phyloP scores from a whole-genome alignment of 768 basidiomycete species.

The Chlorophyllum brunneum region DNA sequence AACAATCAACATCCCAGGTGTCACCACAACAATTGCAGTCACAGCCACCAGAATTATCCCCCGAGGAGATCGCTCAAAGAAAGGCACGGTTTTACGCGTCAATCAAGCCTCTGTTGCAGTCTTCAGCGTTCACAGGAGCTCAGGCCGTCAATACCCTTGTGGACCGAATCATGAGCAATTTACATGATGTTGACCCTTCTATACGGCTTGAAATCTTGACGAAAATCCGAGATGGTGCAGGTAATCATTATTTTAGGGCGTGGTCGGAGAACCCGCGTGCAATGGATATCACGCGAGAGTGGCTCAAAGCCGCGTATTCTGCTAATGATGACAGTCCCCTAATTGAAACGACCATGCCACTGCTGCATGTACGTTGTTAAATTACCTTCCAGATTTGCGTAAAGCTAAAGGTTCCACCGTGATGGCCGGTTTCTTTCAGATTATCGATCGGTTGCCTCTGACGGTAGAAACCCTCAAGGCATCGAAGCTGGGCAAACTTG shows the following conservation, averaged over 20 bases:
- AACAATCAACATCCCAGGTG: slow-evolving; percentile 14
- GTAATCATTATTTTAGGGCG: slow-evolving; percentile 82
- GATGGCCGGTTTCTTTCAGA: slow-evolving; percentile 36
- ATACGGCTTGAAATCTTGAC: slow-evolving; percentile 73
- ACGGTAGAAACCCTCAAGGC: slow-evolving; percentile 62
- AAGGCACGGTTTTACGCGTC: slow-evolving; percentile 49
- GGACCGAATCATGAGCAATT: slow-evolving; percentile 51
- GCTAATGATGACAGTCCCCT: slow-evolving; percentile 54
- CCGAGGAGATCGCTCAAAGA: slow-evolving; percentile 45
- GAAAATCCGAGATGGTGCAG: slow-evolving; percentile 78
- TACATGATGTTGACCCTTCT: slow-evolving; percentile 58
- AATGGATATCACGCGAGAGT: slow-evolving; percentile 76
- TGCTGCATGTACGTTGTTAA: slow-evolving; percentile 69
- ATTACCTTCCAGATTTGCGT: background rate
- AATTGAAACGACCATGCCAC: slow-evolving; percentile 79
- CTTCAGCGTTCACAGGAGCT: slow-evolving; percentile 63
- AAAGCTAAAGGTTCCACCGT: slow-evolving; percentile 9
- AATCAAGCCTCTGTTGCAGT: slow-evolving; percentile 54
- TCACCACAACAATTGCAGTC: slow-evolving; percentile 19
- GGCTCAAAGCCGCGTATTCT: slow-evolving; percentile 61
- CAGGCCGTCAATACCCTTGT: slow-evolving; percentile 64
- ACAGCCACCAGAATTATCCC: slow-evolving; percentile 25
- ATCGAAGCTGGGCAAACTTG: slow-evolving; percentile 77
- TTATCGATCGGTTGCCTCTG: slow-evolving; percentile 81
- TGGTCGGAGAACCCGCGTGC: slow-evolving; percentile 77